phyloP scores from a whole-genome alignment of 140 eudicot genomes.

The Anethum foeniculum region DNA sequence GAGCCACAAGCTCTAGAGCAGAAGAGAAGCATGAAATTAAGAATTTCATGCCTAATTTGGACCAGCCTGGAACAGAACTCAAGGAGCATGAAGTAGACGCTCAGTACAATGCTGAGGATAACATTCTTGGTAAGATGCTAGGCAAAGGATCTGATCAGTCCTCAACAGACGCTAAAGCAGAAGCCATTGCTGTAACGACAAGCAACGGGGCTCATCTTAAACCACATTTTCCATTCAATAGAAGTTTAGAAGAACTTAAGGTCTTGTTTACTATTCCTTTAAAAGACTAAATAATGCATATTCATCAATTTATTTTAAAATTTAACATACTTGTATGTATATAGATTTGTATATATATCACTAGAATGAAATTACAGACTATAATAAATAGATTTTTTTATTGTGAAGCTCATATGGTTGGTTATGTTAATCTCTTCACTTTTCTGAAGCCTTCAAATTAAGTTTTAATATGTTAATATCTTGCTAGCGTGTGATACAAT shows the following conservation, averaged over 20 bases:
- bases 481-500: background rate
- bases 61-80: conserved; percentile 20
- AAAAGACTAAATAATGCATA: background rate
- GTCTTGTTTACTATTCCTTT: conserved; percentile 26
- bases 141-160: conserved; percentile 22
- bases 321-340: too few species aligned
- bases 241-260: conserved; percentile 83
- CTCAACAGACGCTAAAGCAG: conserved; percentile 17
- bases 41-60: conserved; percentile 26
- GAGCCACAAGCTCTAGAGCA: conserved; percentile 23
- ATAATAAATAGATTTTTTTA: too few species aligned
- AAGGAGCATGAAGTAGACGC: conserved; percentile 36
- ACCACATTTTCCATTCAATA: conserved; percentile 24
- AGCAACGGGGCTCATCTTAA: conserved; percentile 12
- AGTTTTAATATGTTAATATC: background rate
- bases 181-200: conserved; percentile 10
- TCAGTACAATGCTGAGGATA: conserved; percentile 12
- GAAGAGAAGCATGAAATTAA: conserved; percentile 34
- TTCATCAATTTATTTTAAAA: too few species aligned
- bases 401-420: too few species aligned
- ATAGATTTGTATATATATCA: too few species aligned
- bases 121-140: conserved; percentile 11
- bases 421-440: background rate
- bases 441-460: background rate
- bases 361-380: background rate